phyloP scores from a whole-genome alignment of 805 yeast species.

The Metschnikowia similis region DNA sequence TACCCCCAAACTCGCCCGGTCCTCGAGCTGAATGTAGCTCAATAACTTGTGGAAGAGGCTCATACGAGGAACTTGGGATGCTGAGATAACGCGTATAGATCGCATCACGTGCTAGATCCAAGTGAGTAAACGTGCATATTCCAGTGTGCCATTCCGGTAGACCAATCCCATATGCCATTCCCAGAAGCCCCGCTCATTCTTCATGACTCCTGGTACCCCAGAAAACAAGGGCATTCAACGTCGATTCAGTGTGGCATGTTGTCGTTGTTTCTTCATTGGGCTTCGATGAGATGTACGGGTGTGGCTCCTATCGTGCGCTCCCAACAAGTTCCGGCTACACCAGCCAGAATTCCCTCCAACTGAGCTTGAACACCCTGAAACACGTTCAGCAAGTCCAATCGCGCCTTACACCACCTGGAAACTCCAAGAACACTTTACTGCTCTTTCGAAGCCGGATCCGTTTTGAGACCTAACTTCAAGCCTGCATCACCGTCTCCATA shows the following conservation, averaged over 20 bases:
- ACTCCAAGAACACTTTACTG: neutral
- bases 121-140: no score
- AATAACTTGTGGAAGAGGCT: constrained; percentile 11
- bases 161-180: no score
- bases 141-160: no score
- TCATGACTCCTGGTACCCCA: no score
- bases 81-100: neutral
- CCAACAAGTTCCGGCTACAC: neutral
- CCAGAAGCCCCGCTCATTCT: no score
- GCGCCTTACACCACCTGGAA: neutral
- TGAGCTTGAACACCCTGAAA: neutral
- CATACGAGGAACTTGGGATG: neutral
- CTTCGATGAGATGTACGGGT: neutral
- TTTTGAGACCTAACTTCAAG: neutral
- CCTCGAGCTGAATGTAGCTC: constrained; percentile 20
- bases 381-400: neutral
- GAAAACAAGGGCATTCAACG: no score
- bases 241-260: no score
- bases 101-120: neutral
- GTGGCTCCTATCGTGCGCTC: neutral
- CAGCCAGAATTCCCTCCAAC: neutral
- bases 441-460: neutral
- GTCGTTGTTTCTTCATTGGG: no score
- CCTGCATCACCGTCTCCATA: neutral
- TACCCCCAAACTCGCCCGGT: constrained; percentile 24